Evolutionary conservation across 805 yeast species (phyloP).

Genomic region (Monosporozyma solicola): DNA sequence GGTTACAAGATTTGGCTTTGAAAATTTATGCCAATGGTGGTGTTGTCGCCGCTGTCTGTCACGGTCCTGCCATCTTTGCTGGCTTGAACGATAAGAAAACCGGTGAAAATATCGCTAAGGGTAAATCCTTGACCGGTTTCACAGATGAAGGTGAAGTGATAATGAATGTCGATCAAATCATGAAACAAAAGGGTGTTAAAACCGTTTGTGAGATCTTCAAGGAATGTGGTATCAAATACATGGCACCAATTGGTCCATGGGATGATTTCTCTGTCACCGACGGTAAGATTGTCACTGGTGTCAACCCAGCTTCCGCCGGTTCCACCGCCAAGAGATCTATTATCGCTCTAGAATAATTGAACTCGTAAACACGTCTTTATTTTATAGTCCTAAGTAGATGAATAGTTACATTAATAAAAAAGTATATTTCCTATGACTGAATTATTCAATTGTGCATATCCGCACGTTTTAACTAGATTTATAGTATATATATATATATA

Average conservation of each 20-base stretch:
- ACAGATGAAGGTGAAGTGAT: constrained; percentile 43
- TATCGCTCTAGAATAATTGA: constrained; percentile 1
- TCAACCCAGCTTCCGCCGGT: constrained; percentile 50
- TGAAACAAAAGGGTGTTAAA: constrained; percentile 24
- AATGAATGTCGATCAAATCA: constrained; percentile 15
- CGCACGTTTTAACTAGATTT: too few species aligned
- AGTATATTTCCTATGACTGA: too few species aligned
- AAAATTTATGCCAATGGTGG: constrained; percentile 44
- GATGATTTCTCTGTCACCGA: constrained; percentile 45
- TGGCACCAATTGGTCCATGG: constrained; percentile 43
- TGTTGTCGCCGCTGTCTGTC: constrained; percentile 57
- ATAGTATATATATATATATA: too few species aligned
- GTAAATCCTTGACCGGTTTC: constrained; percentile 53
- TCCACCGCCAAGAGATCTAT: constrained; percentile 35
- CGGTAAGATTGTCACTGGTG: constrained; percentile 54
- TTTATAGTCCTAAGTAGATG: too few species aligned
- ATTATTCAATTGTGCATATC: too few species aligned
- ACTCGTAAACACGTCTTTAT: too few species aligned
- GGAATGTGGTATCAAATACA: constrained; percentile 36
- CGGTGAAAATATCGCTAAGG: constrained; percentile 40
- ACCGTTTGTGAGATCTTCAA: constrained; percentile 34
- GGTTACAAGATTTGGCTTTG: constrained; percentile 38
- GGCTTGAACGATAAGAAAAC: constrained; percentile 35
- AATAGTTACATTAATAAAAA: too few species aligned
- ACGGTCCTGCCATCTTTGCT: constrained; percentile 53